These are phyloP conservation scores for Lactuca saligna DNA, from an alignment of 129 eudicot species.

Conservation along the genomic window DNA sequence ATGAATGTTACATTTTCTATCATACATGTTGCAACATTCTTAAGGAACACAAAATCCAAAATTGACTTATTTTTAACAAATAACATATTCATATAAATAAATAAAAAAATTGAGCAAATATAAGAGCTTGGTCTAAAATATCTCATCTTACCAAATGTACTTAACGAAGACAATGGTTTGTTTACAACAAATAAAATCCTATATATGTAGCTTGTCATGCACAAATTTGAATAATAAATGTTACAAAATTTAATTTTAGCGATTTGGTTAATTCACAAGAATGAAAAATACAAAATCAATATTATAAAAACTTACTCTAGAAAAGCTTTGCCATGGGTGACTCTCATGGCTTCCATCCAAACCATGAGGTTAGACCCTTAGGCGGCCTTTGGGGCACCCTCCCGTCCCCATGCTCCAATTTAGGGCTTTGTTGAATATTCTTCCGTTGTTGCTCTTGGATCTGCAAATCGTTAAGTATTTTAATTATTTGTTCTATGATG, in stretches of 20 bases:
- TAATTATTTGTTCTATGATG: conserved; percentile 16
- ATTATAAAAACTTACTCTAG: conserved; percentile 10
- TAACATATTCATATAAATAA: background rate
- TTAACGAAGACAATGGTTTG: background rate
- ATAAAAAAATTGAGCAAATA: too few species aligned
- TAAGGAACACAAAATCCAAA: background rate
- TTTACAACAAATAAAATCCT: background rate
- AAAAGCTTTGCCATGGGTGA: conserved; percentile 22
- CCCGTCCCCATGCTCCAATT: conserved; percentile 19
- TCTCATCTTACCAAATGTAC: background rate
- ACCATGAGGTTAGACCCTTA: conserved; percentile 27
- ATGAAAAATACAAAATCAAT: conserved; percentile 6
- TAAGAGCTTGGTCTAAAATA: background rate
- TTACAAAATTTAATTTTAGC: background rate
- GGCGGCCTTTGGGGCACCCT: conserved; percentile 13
- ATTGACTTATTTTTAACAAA: background rate
- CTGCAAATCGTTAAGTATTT: conserved; percentile 14
- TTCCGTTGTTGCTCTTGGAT: conserved; percentile 31
- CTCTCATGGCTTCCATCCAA: conserved; percentile 24
- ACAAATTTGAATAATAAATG: conserved; percentile 1
- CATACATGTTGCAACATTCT: background rate
- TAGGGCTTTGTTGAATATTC: conserved; percentile 11
- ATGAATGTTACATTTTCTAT: background rate
- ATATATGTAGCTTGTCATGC: background rate
- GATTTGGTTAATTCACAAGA: conserved; percentile 1